Evolutionary conservation across 805 yeast species (phyloP).

Genomic region (Metschnikowia cerradonensis): DNA sequence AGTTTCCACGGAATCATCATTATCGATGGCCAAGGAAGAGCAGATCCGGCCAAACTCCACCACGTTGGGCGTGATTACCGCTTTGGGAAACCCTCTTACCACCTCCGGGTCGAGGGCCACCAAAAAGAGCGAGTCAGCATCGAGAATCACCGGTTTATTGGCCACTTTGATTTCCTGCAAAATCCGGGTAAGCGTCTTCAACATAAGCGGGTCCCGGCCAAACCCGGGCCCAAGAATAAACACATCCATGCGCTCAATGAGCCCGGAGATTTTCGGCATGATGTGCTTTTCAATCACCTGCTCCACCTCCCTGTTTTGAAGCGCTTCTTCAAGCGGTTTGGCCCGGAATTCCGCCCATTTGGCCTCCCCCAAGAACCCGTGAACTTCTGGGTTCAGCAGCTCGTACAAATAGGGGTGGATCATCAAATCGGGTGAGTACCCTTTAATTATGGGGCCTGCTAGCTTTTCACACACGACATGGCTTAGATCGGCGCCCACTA

Average conservation of each 20-base stretch:
- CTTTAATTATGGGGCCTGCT: slow-evolving; percentile 79
- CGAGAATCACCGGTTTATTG: slow-evolving; percentile 70
- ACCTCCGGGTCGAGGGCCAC: slow-evolving; percentile 55
- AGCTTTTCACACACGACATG: slow-evolving; percentile 81
- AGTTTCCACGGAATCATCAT: slow-evolving; percentile 23
- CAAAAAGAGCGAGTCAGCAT: slow-evolving; percentile 83
- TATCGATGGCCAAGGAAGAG: slow-evolving; percentile 40
- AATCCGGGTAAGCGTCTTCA: slow-evolving; percentile 53
- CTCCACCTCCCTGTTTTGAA: slow-evolving; percentile 23
- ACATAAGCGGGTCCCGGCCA: slow-evolving; percentile 75
- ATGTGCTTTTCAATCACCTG: slow-evolving; percentile 40
- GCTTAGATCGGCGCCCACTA: slow-evolving; percentile 82
- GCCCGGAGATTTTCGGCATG: slow-evolving; percentile 49
- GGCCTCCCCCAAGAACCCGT: slow-evolving; percentile 17
- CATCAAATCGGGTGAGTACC: slow-evolving; percentile 91
- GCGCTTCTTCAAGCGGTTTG: slow-evolving; percentile 21
- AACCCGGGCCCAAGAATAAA: slow-evolving; percentile 92
- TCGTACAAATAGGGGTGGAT: slow-evolving; percentile 86
- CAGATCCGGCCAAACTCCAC: slow-evolving; percentile 74
- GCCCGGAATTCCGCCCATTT: slow-evolving; percentile 16
- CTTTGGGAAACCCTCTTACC: slow-evolving; percentile 50
- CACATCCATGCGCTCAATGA: slow-evolving; percentile 67
- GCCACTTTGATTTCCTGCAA: slow-evolving; percentile 53
- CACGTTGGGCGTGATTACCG: slow-evolving; percentile 84
- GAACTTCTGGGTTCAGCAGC: slow-evolving; percentile 29